These are phyloP conservation scores for Sclerotinia subarctica DNA, from an alignment of 2,329 filamentous ascomycete species.

Conservation along the genomic window DNA sequence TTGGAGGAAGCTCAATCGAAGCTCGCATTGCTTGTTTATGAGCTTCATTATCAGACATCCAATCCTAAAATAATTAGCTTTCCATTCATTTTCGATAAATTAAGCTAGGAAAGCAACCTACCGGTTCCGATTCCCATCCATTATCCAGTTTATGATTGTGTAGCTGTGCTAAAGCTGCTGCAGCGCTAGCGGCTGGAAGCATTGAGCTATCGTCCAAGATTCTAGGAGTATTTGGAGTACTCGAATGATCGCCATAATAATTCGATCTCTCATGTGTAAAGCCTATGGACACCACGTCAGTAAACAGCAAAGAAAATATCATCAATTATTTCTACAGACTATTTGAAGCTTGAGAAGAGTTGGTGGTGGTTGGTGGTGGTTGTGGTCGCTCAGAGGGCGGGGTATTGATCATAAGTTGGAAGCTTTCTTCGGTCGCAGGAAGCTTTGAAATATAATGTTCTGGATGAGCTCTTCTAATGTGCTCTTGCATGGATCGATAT, in stretches of 20 bases:
- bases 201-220: conserved; percentile 65
- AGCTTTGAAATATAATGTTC: conserved; percentile 98
- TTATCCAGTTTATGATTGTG: conserved; percentile 72
- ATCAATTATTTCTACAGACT: conserved; percentile 28
- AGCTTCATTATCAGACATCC: conserved; percentile 68
- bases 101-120: conserved; percentile 46
- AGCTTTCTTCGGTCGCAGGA: conserved; percentile 96
- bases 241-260: conserved; percentile 61
- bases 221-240: conserved; percentile 65
- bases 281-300: conserved; percentile 39
- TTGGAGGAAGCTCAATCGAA: conserved; percentile 70
- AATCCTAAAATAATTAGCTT: conserved; percentile 51
- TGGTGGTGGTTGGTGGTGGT: conserved; percentile 21
- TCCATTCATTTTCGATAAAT: not conserved
- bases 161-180: conserved; percentile 82
- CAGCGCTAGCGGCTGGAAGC: conserved; percentile 70
- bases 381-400: conserved; percentile 56
- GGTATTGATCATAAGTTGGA: conserved; percentile 42
- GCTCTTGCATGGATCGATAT: conserved; percentile 99
- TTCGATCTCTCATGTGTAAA: conserved; percentile 62
- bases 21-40: conserved; percentile 57
- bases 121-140: conserved; percentile 75
- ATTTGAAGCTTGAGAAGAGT: conserved; percentile 33
- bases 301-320: conserved; percentile 25
- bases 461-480: conserved; percentile 94